Conservation (phyloP, 208 protist genomes). For the Leishmania martiniquensis region DNA sequence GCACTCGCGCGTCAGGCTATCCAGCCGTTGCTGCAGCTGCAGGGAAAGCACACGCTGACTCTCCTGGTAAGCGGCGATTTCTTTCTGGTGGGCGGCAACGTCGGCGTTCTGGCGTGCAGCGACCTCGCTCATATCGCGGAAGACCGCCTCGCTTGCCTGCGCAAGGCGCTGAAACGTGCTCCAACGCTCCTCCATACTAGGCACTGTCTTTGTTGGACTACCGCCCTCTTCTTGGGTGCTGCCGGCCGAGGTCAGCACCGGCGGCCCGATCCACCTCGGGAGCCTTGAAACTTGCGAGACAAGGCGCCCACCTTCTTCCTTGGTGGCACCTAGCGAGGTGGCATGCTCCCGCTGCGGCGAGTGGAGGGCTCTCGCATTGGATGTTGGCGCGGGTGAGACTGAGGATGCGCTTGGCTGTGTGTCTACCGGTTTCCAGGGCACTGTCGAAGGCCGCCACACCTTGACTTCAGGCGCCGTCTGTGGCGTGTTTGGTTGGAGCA, state of each 20-base stretch:
- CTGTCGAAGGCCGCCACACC: constrained; percentile 24
- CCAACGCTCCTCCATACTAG: constrained; percentile 32
- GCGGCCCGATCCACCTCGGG: constrained; percentile 17
- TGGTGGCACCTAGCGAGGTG: background rate
- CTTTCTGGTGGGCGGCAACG: constrained; percentile 21
- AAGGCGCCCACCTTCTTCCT: background rate
- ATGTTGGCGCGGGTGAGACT: background rate
- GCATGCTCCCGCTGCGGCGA: background rate
- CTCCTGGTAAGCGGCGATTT: constrained; percentile 33
- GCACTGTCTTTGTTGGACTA: background rate
- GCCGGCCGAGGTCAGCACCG: constrained; percentile 12
- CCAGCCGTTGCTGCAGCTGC: constrained; percentile 28
- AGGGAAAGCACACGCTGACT: constrained; percentile 19
- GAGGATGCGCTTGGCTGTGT: background rate
- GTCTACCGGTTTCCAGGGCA: constrained; percentile 21
- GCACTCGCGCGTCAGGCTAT: constrained; percentile 26
- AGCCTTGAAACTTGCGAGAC: background rate
- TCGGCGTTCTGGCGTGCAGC: constrained; percentile 14
- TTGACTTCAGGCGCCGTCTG: constrained; percentile 5
- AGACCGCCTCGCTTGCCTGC: constrained; percentile 25
- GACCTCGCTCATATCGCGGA: constrained; percentile 15
- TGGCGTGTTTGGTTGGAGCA: background rate
- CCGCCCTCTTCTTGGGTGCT: background rate
- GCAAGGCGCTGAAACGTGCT: constrained; percentile 24
- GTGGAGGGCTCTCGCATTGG: background rate